Conservation (phyloP, 176 grass and related monocot genomes). For the Miscanthus lutarioriparius region DNA sequence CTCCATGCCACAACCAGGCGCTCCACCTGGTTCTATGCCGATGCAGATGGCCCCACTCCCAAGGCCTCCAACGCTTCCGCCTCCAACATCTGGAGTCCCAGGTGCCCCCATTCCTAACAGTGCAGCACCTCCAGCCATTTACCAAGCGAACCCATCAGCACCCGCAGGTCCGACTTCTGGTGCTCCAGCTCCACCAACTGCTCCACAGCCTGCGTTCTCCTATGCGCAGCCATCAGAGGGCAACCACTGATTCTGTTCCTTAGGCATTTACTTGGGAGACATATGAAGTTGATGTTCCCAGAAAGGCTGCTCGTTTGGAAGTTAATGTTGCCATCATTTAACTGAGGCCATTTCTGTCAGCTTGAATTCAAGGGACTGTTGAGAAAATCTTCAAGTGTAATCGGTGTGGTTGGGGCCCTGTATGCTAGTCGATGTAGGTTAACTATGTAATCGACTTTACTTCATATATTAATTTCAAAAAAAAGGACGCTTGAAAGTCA, state of each 20-base stretch:
- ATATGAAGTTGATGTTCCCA: background rate
- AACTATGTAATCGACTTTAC: conserved; percentile 2
- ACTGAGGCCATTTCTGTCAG: background rate
- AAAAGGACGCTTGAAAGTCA: background rate
- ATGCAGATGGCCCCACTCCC: conserved; percentile 63
- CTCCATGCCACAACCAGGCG: conserved; percentile 14
- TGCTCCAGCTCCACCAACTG: conserved; percentile 33
- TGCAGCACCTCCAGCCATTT: conserved; percentile 49
- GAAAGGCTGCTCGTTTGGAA: background rate
- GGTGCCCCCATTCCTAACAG: conserved; percentile 35
- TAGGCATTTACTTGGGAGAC: background rate
- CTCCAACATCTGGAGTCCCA: conserved; percentile 55
- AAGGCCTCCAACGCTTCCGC: conserved; percentile 53
- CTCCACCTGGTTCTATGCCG: conserved; percentile 48
- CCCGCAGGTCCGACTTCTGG: conserved; percentile 41
- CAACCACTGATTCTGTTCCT: conserved; percentile 40
- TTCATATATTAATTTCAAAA: conserved; percentile 9
- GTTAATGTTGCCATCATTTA: background rate
- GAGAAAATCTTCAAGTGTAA: conserved; percentile 18
- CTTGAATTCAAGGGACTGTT: conserved; percentile 19
- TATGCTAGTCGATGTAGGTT: conserved; percentile 34
- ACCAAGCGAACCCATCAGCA: conserved; percentile 49
- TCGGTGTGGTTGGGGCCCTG: too few species aligned
- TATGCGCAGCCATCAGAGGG: conserved; percentile 47
- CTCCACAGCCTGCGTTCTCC: conserved; percentile 44